Base-by-base conservation (phyloP, 371 early-diverging fungal genomes). In the Actinomortierella wolfii region DNA sequence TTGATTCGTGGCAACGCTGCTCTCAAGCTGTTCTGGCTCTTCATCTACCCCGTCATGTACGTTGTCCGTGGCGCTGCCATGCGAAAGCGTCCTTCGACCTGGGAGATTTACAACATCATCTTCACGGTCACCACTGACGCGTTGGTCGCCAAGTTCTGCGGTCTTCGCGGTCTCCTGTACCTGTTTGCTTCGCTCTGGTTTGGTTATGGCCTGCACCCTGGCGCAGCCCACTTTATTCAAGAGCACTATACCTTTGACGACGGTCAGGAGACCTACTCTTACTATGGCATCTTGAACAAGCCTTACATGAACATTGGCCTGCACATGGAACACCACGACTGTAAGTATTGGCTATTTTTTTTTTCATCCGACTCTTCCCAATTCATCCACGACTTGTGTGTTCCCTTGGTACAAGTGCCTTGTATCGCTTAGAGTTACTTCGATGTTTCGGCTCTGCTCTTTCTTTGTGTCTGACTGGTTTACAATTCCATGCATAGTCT, bases 281-380 rank as follows among this genome's bases (percentile, higher is more conserved):
- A 98, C 88, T 98, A 98, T 68, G 98, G 97, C 45, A 78, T 84
- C 47, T 81, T 95, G 47, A 98, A 97, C 80, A 56, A 80, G 44
- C 83, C 91, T 40, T 92, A 86, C 64, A 85, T 93, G 82, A 93
- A 93, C 80, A 92, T 95, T 61, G 94, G 94, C 24, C 95, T 94
- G 77, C 98, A 98, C 81, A 97, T 95, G 78, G 98, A 98, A 83
- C 98, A 98, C 83, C 97, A 97, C 81, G 99, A 98, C 79, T 97
- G 70, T 94, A 78, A 87, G 70, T 64, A 13, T 23, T 14, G 34
- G 34, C 34, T 34, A 6, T 34, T 34, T 34, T 11, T 34, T 34
- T n/a, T n/a, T n/a, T n/a, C n/a, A n/a, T n/a, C n/a, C n/a, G n/a
- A n/a, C n/a, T n/a, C n/a, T n/a, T n/a, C n/a, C n/a, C n/a, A n/a